Base-by-base conservation (phyloP, 2,329 filamentous ascomycete species). In the Cercospora sesami region DNA sequence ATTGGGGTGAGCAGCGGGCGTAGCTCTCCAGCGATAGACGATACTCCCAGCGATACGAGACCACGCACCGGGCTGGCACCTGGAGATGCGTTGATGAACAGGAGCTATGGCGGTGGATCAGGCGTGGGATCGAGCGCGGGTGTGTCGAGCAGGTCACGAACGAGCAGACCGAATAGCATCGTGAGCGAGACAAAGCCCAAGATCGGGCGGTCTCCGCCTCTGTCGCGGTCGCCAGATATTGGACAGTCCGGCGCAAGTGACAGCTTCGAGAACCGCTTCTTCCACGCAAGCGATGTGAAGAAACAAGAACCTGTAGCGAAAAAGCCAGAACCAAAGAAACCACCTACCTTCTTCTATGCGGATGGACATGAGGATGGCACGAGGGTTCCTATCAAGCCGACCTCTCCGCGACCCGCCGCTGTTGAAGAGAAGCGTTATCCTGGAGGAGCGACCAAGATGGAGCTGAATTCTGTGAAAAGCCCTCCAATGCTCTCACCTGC, bases 251-350 rank as follows among this genome's bases (percentile, higher is more conserved):
- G 65, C 16, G 57, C 55, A 23, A 26, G 60, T 48, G 42, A 73
- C 73, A 78, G 77, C 57, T 75, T 76, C 42, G 80, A 80, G 21
- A 80, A 90, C 63, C 94, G 93, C 81, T 98, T 98, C 85, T 97
- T 99, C 79, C 94, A 96, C 78, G 95, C 94, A 30, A 92, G 89
- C 78, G 92, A 97, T 73, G 91, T 86, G 45, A 78, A 78, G 74
- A 62, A 74, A 76, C 61, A 75, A 66, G 68, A 75, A 59, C 64
- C 72, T 26, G 65, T 70, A 60, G 69, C 76, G 16, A 78, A 78
- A 67, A 79, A 78, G 67, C 78, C 78, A 45, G 77, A 71, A 68
- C 70, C 72, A 26, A 82, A 80, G 78, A 86, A 85, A 72, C 77
- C 79, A 42, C 77, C 82, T 4, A 78, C 79, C 1, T 86, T 86